These are phyloP conservation scores for Diplodia mutila DNA, from an alignment of 2,329 filamentous ascomycete species.

Conservation along the genomic window DNA sequence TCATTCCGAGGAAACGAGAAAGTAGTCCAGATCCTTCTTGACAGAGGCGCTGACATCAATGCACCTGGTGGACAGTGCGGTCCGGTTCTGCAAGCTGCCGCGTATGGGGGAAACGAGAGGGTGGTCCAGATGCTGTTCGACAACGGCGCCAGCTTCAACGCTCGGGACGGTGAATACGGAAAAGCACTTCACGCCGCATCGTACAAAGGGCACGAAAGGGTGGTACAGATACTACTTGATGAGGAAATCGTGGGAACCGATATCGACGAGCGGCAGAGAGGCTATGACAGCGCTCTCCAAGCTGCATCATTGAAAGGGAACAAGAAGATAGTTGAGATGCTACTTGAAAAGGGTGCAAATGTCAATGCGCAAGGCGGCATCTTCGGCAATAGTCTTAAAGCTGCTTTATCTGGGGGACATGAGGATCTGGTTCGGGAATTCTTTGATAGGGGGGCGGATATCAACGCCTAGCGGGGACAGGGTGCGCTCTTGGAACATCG, in stretches of 20 bases:
- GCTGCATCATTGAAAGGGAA: background rate
- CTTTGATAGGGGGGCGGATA: background rate
- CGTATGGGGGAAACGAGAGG: background rate
- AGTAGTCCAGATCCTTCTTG: background rate
- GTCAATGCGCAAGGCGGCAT: background rate
- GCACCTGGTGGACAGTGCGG: background rate
- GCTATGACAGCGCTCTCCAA: background rate
- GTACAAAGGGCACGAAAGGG: background rate
- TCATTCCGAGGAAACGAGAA: background rate
- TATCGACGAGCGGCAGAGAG: background rate
- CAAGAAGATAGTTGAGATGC: background rate
- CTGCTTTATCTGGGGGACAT: constrained; percentile 3
- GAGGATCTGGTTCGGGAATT: background rate
- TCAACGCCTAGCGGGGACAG: background rate
- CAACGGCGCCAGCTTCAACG: background rate
- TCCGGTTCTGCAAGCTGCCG: background rate
- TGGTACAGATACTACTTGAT: background rate
- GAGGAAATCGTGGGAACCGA: too few species aligned
- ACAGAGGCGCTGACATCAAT: background rate
- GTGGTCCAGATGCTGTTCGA: background rate
- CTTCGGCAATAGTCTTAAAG: background rate
- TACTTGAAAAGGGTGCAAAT: constrained; percentile 2
- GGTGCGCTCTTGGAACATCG: too few species aligned
- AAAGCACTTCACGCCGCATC: background rate
- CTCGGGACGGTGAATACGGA: background rate